Base-by-base conservation (phyloP, 2,329 filamentous ascomycete genomes). In the Ophiostoma ulmi region DNA sequence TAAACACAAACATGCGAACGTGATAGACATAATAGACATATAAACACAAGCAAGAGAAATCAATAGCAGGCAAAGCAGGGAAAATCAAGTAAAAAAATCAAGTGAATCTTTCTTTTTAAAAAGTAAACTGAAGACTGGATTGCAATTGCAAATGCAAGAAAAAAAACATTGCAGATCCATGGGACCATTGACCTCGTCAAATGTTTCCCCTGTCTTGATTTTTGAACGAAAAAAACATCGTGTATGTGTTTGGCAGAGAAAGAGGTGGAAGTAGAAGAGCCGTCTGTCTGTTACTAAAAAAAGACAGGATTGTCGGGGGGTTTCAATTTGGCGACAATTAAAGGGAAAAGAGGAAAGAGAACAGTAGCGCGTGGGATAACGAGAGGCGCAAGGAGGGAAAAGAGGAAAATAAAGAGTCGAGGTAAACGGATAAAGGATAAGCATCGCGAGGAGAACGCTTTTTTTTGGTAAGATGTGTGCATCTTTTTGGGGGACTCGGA, bases 401-500 rank as follows among this genome's bases (percentile, higher is more conserved):
- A 36, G 31, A 20, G 35, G 35, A 38, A 31, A 10, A 35, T 10
- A n/a, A 41, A 65, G 41, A 31, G 31, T 31, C 31, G 63, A 39
- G 63, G 17, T 41, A n/a, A 8, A 44, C 31, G 11, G 13, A 17
- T 13, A 58, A 58, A 58, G 52, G 22, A 58, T 38, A 65, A 65
- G 63, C 63, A 65, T 38, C 63, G 63, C 63, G 22, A 26, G 36
- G 35, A 38, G 35, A 65, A 65, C 63, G 63, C 63, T 65, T 65
- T 65, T 65, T 65, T 65, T 65, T 65, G 63, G 63, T 65, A 38
- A 65, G 63, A 65, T 65, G 63, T 7, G 26, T 22, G 63, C 63
- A 65, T 65, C 63, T 65, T 65, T 65, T 65, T 65, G 35, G 44
- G 38, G 38, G 58, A 65, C 63, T 65, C 63, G 63, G 63, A 65